Conservation (phyloP, 2,329 filamentous ascomycete genomes). For the Ophiostoma sp. region DNA sequence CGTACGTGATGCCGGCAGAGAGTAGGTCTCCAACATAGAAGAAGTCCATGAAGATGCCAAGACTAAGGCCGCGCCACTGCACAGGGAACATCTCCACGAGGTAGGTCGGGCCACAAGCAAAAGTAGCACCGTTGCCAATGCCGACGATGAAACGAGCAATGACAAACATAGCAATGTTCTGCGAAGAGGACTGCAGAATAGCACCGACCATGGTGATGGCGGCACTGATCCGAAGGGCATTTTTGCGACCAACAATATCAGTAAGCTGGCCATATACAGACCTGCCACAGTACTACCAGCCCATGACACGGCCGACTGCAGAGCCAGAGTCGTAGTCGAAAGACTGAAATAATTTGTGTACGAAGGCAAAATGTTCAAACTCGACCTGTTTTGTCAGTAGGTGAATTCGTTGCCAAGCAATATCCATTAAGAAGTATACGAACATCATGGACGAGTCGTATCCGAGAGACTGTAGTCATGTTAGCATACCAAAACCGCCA, state of each 20-base stretch:
- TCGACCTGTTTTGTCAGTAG: neutral
- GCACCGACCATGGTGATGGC: slow-evolving; percentile 26
- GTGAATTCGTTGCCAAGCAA: too few species aligned
- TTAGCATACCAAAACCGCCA: neutral
- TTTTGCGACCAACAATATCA: slow-evolving; percentile 23
- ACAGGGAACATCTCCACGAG: slow-evolving; percentile 21
- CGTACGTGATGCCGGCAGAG: slow-evolving; percentile 15
- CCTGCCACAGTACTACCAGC: slow-evolving; percentile 27
- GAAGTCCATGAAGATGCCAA: slow-evolving; percentile 32
- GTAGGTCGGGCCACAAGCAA: slow-evolving; percentile 17
- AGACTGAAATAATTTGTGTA: slow-evolving; percentile 34
- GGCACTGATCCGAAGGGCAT: slow-evolving; percentile 25
- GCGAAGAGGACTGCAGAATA: slow-evolving; percentile 26
- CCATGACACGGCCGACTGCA: slow-evolving; percentile 21
- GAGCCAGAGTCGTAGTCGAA: slow-evolving; percentile 29
- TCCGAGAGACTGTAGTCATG: neutral
- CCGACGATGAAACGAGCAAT: slow-evolving; percentile 29
- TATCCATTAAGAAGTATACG: neutral
- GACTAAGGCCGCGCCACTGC: slow-evolving; percentile 33
- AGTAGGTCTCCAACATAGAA: slow-evolving; percentile 13
- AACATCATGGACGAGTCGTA: slow-evolving; percentile 9
- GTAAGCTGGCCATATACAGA: slow-evolving; percentile 5
- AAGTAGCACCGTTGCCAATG: slow-evolving; percentile 37
- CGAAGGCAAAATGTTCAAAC: slow-evolving; percentile 30
- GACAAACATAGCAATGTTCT: slow-evolving; percentile 31